Conservation (phyloP, 139 green algal genomes). For the Auxenochlorella protothecoides region DNA sequence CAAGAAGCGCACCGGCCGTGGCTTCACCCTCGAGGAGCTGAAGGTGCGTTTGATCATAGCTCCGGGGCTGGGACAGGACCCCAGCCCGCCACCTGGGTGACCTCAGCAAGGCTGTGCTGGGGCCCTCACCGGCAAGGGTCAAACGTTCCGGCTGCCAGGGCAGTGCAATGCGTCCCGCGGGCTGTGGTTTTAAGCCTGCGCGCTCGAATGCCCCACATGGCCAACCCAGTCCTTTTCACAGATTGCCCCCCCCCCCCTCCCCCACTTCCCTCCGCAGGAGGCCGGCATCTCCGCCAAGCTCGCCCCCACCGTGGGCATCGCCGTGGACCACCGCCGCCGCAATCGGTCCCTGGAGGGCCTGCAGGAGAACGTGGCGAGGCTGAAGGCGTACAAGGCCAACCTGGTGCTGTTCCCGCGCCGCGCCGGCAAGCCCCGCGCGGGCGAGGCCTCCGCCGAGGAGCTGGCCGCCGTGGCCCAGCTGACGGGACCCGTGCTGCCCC, state of each 20-base stretch:
- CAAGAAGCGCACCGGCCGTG: constrained; percentile 81
- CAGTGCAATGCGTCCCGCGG: too few species aligned
- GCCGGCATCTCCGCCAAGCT: constrained; percentile 85
- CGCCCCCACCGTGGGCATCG: constrained; percentile 90
- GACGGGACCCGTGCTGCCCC: constrained; percentile 56
- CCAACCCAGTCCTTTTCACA: too few species aligned
- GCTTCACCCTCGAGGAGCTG: constrained; percentile 96
- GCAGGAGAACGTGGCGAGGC: constrained; percentile 83
- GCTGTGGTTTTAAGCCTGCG: too few species aligned
- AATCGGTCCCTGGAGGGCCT: constrained; percentile 91
- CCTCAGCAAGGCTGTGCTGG: too few species aligned
- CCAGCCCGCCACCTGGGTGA: too few species aligned
- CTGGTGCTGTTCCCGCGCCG: constrained; percentile 90
- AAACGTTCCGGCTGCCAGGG: too few species aligned
- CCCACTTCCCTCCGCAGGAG: constrained; percentile 51
- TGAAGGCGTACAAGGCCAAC: constrained; percentile 93
- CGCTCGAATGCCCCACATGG: too few species aligned
- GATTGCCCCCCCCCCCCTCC: too few species aligned
- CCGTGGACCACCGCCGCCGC: constrained; percentile 89
- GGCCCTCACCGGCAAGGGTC: too few species aligned
- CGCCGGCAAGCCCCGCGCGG: constrained; percentile 87
- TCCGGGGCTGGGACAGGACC: too few species aligned
- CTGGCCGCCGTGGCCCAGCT: constrained; percentile 43
- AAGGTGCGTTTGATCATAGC: constrained; percentile 57
- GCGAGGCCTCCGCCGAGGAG: constrained; percentile 71